These are phyloP conservation scores for Salix purpurea DNA, from an alignment of 345 rosid genomes.

Conservation along the genomic window DNA sequence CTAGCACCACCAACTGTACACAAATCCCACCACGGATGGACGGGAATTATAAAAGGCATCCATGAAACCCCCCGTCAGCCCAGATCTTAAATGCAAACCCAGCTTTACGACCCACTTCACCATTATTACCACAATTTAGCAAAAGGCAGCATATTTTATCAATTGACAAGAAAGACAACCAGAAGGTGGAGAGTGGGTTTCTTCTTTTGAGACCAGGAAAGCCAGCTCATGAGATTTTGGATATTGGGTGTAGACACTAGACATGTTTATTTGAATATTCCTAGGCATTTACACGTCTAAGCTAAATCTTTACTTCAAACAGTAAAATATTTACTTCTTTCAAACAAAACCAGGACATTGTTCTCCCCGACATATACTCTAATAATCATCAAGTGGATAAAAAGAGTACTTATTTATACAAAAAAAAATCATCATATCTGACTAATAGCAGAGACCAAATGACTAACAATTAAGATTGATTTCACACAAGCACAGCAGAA, in stretches of 20 bases:
- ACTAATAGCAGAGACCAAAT: background rate
- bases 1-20: no score
- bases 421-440: background rate
- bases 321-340: background rate
- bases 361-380: no score
- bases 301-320: background rate
- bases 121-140: no score
- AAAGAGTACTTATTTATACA: background rate
- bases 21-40: no score
- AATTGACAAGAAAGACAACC: no score
- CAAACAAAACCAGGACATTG: no score
- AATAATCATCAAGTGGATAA: background rate
- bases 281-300: background rate
- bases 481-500: background rate
- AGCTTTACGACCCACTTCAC: no score
- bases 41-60: no score
- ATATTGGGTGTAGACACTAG: background rate
- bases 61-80: no score
- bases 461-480: no score
- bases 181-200: background rate
- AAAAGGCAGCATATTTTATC: no score
- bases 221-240: background rate
- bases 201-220: background rate
- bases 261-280: background rate
- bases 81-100: no score